phyloP scores from a whole-genome alignment of 495 filamentous ascomycete genomes.

The Podospora pseudocomata region DNA sequence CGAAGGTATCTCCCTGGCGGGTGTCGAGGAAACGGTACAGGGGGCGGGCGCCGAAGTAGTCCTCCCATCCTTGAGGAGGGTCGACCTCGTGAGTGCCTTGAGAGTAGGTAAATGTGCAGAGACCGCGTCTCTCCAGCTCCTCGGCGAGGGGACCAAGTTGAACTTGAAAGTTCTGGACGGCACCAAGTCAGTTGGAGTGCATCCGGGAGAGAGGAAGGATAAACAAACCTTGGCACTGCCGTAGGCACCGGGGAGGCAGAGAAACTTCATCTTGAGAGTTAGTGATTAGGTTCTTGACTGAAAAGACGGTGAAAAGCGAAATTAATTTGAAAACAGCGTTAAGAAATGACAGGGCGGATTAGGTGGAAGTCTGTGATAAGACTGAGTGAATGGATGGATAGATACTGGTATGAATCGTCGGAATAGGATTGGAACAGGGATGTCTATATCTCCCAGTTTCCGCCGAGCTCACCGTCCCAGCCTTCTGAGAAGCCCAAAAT shows the following conservation, averaged over 20 bases:
- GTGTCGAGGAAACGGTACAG: slow-evolving; percentile 52
- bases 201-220: not conserved
- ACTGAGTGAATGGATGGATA: not conserved
- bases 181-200: not conserved
- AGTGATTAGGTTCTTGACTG: not conserved
- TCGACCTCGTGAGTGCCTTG: slow-evolving; percentile 44
- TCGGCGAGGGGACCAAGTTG: slow-evolving; percentile 51
- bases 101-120: slow-evolving; percentile 46
- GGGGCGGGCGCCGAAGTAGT: slow-evolving; percentile 52
- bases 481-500: not conserved
- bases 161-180: slow-evolving; percentile 48
- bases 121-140: slow-evolving; percentile 41
- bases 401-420: not conserved
- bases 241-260: slow-evolving; percentile 21
- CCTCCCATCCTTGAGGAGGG: slow-evolving; percentile 47
- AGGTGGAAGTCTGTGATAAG: not conserved
- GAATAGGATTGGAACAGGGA: not conserved
- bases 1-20: slow-evolving; percentile 41
- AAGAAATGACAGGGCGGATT: not conserved
- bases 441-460: not conserved
- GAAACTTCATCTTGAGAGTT: slow-evolving; percentile 19
- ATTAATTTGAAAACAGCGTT: not conserved
- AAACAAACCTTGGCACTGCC: slow-evolving; percentile 40
- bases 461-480: not conserved
- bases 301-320: not conserved